phyloP scores from a whole-genome alignment of 78 protist species.

The Creolimax fragrantissima region DNA sequence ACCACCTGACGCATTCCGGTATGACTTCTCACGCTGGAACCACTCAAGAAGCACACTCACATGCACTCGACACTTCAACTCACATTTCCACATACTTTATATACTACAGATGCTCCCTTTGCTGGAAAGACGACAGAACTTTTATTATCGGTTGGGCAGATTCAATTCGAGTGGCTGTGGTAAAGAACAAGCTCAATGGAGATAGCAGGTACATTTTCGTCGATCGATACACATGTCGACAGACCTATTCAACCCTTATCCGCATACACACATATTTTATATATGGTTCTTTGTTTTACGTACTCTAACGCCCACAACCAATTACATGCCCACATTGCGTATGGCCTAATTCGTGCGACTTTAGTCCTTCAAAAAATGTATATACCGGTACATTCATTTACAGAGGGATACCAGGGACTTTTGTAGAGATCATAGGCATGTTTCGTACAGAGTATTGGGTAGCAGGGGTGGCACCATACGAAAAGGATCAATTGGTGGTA shows the following conservation, averaged over 20 bases:
- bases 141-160: constrained; percentile 87
- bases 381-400: too few species aligned
- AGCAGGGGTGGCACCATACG: constrained; percentile 72
- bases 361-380: too few species aligned
- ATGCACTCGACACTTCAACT: not conserved
- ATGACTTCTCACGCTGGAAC: not conserved
- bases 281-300: too few species aligned
- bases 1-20: constrained; percentile 7
- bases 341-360: too few species aligned
- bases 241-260: too few species aligned
- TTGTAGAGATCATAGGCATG: constrained; percentile 20
- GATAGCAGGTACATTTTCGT: not conserved
- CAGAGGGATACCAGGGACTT: not conserved
- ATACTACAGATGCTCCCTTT: constrained; percentile 52
- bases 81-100: not conserved
- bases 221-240: not conserved
- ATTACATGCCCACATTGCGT: too few species aligned
- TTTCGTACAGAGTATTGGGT: constrained; percentile 62
- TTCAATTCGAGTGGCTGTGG: constrained; percentile 30
- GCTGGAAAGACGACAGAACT: constrained; percentile 59
- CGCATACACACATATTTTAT: too few species aligned
- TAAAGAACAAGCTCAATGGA: not conserved
- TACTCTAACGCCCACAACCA: too few species aligned
- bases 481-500: constrained; percentile 41
- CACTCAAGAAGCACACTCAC: constrained; percentile 21